Percentiles rank a stretch among this genome's conserved stretches.
Conservation (phyloP, 495 filamentous ascomycete species). For the Aspergillus taichungensis region DNA sequence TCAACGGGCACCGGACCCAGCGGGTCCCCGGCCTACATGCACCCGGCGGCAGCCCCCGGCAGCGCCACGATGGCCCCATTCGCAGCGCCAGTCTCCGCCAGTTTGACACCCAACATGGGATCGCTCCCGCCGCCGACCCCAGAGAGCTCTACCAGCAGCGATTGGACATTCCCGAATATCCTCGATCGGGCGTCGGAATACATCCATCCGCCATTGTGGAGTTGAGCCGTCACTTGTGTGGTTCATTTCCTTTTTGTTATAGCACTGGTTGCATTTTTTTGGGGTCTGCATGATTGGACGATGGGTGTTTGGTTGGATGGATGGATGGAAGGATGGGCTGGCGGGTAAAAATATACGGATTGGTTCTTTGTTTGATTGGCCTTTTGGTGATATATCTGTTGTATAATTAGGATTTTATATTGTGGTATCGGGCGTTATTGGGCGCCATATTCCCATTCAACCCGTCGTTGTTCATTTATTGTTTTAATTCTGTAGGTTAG, state of each 20-base stretch:
- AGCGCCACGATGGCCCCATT: constrained; percentile 6
- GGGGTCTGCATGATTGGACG: neutral
- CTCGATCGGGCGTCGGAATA: constrained; percentile 40
- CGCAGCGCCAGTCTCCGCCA: constrained; percentile 14
- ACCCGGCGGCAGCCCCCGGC: constrained; percentile 2
- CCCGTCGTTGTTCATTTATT: too few relatives aligned
- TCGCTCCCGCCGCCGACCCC: constrained; percentile 39
- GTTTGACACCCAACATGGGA: constrained; percentile 28
- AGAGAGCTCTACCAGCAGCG: constrained; percentile 39
- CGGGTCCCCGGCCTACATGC: constrained; percentile 11
- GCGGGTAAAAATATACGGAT: too few relatives aligned
- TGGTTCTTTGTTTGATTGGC: too few relatives aligned
- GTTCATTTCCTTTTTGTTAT: neutral
- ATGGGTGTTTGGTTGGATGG: too few relatives aligned
- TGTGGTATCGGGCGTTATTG: too few relatives aligned
- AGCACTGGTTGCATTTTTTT: neutral
- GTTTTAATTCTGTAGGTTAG: too few relatives aligned
- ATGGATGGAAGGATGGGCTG: too few relatives aligned
- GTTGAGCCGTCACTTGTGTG: constrained; percentile 7
- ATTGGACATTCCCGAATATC: constrained; percentile 39
- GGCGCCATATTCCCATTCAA: too few relatives aligned
- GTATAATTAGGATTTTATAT: too few relatives aligned
- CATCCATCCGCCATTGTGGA: constrained; percentile 41
- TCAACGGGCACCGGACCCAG: constrained; percentile 1
- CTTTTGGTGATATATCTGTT: too few relatives aligned